These are phyloP conservation scores for Mixia osmundae DNA, from an alignment of 1,284 basidiomycete species.

Conservation along the genomic window DNA sequence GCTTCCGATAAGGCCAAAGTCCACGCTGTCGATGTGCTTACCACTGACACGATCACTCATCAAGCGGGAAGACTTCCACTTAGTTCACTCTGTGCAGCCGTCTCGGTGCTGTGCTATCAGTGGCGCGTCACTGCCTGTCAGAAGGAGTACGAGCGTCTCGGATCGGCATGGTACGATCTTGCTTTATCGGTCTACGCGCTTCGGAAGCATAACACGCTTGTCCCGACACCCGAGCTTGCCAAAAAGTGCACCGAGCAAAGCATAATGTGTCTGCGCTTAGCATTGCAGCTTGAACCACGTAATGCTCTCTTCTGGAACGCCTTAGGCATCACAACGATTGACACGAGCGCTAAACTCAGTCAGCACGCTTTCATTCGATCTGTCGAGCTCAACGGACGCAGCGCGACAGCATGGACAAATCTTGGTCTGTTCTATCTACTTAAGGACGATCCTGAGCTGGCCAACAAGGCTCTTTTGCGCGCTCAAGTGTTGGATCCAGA, in stretches of 20 bases:
- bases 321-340: conserved; percentile 49
- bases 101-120: conserved; percentile 45
- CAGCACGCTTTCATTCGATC: conserved; percentile 87
- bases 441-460: conserved; percentile 55
- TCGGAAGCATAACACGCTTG: conserved; percentile 10
- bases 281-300: conserved; percentile 46
- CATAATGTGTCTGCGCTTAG: conserved; percentile 41
- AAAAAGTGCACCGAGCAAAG: conserved; percentile 31
- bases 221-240: conserved; percentile 18
- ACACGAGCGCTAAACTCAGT: conserved; percentile 40
- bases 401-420: conserved; percentile 58
- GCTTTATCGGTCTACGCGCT: conserved; percentile 32
- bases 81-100: conserved; percentile 9
- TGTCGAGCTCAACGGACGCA: conserved; percentile 42
- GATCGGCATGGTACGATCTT: conserved; percentile 53
- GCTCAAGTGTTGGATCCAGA: conserved; percentile 86
- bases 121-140: conserved; percentile 45
- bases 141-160: conserved; percentile 33
- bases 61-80: too few species aligned
- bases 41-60: too few species aligned
- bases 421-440: conserved; percentile 75
- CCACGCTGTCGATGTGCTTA: too few species aligned
- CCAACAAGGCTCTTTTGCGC: conserved; percentile 61
- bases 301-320: conserved; percentile 62
- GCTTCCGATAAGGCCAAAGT: too few species aligned